A percentile compares a stretch with the other conserved stretches of the same genome.
Evolutionary conservation across 768 basidiomycete genomes (phyloP).

Genomic region (Scleroderma bovista): DNA sequence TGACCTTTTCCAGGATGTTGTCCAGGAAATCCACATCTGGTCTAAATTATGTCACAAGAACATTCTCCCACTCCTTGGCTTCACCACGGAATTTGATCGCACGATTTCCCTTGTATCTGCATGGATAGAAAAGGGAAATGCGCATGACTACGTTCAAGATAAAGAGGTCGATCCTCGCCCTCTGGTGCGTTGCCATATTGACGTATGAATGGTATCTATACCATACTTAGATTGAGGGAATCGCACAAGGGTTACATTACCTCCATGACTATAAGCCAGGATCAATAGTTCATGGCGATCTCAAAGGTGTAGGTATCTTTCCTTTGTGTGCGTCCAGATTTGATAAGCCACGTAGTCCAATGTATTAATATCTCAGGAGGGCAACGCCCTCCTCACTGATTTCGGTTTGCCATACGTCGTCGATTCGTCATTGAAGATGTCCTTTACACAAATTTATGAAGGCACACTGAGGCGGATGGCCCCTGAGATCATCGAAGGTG

Average conservation of each 20-base stretch:
- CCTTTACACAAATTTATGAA: not conserved
- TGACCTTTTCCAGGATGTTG: not conserved
- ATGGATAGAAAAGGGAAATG: constrained; percentile 11
- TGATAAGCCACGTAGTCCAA: not conserved
- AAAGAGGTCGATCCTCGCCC: not conserved
- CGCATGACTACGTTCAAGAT: not conserved
- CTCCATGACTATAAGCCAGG: not conserved
- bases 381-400: not conserved
- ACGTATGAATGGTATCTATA: not conserved
- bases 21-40: constrained; percentile 14
- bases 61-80: constrained; percentile 14
- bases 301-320: not conserved
- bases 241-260: not conserved
- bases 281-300: not conserved
- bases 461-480: not conserved
- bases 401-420: not conserved
- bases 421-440: not conserved
- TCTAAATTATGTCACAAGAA: constrained; percentile 13
- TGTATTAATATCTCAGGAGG: not conserved
- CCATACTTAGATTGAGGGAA: not conserved
- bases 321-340: not conserved
- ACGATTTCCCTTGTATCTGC: constrained; percentile 17
- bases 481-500: not conserved
- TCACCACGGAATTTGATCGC: constrained; percentile 13
- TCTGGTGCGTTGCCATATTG: not conserved